Base-by-base conservation (phyloP, 768 basidiomycete species). In the Suillus subaureus region DNA sequence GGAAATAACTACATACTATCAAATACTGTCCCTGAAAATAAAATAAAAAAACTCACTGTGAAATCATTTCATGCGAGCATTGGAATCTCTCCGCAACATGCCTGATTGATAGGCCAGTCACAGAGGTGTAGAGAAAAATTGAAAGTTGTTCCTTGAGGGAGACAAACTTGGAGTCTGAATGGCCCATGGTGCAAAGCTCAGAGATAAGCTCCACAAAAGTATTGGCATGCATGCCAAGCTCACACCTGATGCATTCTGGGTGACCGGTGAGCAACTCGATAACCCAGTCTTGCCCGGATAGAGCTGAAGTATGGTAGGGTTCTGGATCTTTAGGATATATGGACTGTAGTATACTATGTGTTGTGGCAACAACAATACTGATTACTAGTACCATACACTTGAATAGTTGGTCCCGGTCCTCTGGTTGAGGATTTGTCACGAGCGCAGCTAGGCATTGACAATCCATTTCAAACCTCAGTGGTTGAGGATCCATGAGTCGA, bases 301-400 rank as follows among this genome's bases (percentile, higher is more conserved):
- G 68, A 31, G 63, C 64, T 26, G 73, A 73, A 3, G 68, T 73
- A 43, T 74, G 74, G 35, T 74, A 74, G 0, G 63, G 66, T n/a
- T 33, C 35, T 4, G 18, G 62, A 21, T 63, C 58, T n/a, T 61
- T 11, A 47, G n/a, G n/a, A n/a, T n/a, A n/a, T n/a, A n/a, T n/a
- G n/a, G n/a, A n/a, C n/a, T n/a, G n/a, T n/a, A n/a, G n/a, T 23
- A 13, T 5, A 47, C 47, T 23, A 47, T 47, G 47, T 1, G 47
- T 23, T 1, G 47, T 4, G 3, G 47, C 4, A 13, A 23, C 47
- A 5, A 23, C n/a, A 12, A 47, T 23, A 5, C n/a, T 47, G 47
- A 47, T 47, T 6, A 47, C n/a, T 12, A 47, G 47, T 23, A 5
- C 47, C 23, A 47, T 47, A 23, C n/a, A 47, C 23, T 47, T 47